These are phyloP conservation scores for Onygena corvina DNA, from an alignment of 2,329 filamentous ascomycete genomes.

Conservation along the genomic window DNA sequence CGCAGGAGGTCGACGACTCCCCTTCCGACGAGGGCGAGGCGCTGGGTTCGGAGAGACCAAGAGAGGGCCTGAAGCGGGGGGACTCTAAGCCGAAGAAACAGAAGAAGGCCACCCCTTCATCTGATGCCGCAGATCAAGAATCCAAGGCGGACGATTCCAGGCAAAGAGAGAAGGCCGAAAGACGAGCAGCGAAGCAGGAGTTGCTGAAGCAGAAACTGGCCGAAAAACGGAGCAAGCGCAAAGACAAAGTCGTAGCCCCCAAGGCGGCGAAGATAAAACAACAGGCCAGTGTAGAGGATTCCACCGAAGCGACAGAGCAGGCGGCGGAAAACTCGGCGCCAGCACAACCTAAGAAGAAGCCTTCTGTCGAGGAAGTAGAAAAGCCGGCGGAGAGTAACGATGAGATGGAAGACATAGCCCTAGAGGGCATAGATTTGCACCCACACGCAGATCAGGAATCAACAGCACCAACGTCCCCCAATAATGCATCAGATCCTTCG, in stretches of 20 bases:
- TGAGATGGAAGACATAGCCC: slow-evolving; percentile 30
- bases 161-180: slow-evolving; percentile 6
- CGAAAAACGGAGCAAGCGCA: slow-evolving; percentile 15
- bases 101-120: slow-evolving; percentile 29
- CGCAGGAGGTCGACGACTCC: slow-evolving; percentile 24
- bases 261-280: neutral
- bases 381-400: slow-evolving; percentile 16
- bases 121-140: slow-evolving; percentile 10
- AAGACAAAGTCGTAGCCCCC: slow-evolving; percentile 17
- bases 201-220: slow-evolving; percentile 16
- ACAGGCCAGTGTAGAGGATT: slow-evolving; percentile 9
- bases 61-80: slow-evolving; percentile 48
- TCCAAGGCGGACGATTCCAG: slow-evolving; percentile 10
- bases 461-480: slow-evolving; percentile 35
- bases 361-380: slow-evolving; percentile 18
- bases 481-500: slow-evolving; percentile 40
- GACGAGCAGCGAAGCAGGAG: slow-evolving; percentile 18
- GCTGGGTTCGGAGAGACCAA: slow-evolving; percentile 40
- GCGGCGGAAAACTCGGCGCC: slow-evolving; percentile 16
- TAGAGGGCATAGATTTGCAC: slow-evolving; percentile 37
- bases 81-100: slow-evolving; percentile 41
- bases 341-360: slow-evolving; percentile 8
- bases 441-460: slow-evolving; percentile 26
- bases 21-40: slow-evolving; percentile 36
- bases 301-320: slow-evolving; percentile 14